Conservation (phyloP, 2,329 filamentous ascomycete genomes). For the Didymella exigua region DNA sequence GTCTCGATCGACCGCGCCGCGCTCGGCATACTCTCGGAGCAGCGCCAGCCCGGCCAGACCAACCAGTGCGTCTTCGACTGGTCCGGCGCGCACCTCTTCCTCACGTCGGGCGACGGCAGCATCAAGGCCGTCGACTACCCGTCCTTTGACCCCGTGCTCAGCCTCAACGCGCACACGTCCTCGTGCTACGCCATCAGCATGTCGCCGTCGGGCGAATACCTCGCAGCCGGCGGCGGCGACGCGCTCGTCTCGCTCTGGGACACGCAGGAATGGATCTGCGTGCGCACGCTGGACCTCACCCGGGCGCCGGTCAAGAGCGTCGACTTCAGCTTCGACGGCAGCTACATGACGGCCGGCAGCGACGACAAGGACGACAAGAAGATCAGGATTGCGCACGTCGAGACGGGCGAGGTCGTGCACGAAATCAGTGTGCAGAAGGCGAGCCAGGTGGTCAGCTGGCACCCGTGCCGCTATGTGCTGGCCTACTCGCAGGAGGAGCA, state of each 20-base stretch:
- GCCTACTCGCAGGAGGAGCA: conserved; percentile 70
- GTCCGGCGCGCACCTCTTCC: conserved; percentile 71
- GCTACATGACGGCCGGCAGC: conserved; percentile 74
- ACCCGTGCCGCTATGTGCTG: conserved; percentile 73
- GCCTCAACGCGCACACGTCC: conserved; percentile 73
- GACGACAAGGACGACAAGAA: conserved; percentile 76
- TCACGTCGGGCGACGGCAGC: conserved; percentile 73
- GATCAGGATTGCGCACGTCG: conserved; percentile 72
- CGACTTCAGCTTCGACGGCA: conserved; percentile 79
- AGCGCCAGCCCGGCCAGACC: conserved; percentile 68
- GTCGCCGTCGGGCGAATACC: conserved; percentile 71
- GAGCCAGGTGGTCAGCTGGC: conserved; percentile 74
- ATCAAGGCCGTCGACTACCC: conserved; percentile 67
- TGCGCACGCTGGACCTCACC: conserved; percentile 72
- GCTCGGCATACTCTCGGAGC: conserved; percentile 60
- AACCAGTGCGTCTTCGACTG: conserved; percentile 78
- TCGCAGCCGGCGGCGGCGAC: conserved; percentile 77
- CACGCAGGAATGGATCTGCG: conserved; percentile 76
- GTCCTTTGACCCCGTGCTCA: conserved; percentile 56
- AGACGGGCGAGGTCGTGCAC: conserved; percentile 74
- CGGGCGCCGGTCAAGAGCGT: conserved; percentile 72
- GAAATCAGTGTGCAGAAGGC: conserved; percentile 71
- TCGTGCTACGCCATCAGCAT: conserved; percentile 71
- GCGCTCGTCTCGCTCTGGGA: conserved; percentile 79
- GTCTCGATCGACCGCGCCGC: conserved; percentile 67